Percentiles rank a stretch among this genome's conserved stretches.
phyloP scores from a whole-genome alignment of 495 filamentous ascomycete genomes.

The Penicillium coprophilum region DNA sequence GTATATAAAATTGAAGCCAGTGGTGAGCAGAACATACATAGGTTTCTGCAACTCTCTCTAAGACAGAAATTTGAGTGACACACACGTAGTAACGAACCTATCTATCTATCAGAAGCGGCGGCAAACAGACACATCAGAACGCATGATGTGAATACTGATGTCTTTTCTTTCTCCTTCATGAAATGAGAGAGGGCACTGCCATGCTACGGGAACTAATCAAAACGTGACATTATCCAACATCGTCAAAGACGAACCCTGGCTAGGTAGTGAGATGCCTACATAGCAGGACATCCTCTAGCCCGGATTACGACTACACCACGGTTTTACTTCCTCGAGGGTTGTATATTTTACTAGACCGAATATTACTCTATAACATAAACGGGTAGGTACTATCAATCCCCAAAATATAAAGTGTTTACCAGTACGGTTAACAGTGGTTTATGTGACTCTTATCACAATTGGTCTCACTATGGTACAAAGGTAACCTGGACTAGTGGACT shows the following conservation, averaged over 20 bases:
- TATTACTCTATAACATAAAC: slow-evolving; percentile 2
- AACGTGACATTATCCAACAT: slow-evolving; percentile 3
- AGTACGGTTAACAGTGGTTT: slow-evolving; percentile 2
- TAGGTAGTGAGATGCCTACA: slow-evolving; percentile 1
- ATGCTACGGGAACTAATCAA: slow-evolving; percentile 2
- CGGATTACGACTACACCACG: slow-evolving; percentile 3
- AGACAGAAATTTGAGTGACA: background rate
- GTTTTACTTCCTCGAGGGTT: slow-evolving; percentile 3
- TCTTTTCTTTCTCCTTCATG: slow-evolving; percentile 3
- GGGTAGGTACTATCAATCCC: slow-evolving; percentile 3
- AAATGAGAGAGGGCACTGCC: slow-evolving; percentile 3
- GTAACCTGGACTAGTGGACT: slow-evolving; percentile 1
- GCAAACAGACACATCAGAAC: slow-evolving; percentile 2
- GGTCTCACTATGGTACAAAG: slow-evolving; percentile 3
- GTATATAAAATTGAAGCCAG: slow-evolving; percentile 2
- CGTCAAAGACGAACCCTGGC: background rate
- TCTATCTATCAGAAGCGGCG: background rate
- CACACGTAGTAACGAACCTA: background rate
- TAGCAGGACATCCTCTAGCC: slow-evolving; percentile 1
- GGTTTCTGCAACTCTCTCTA: background rate
- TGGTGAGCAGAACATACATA: background rate
- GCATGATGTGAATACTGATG: slow-evolving; percentile 1
- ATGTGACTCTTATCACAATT: slow-evolving; percentile 1
- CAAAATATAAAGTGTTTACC: slow-evolving; percentile 1
- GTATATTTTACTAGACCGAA: background rate